Evolutionary conservation across 1,284 basidiomycete genomes (phyloP).

Genomic region (Microbotryomycetes sp.): DNA sequence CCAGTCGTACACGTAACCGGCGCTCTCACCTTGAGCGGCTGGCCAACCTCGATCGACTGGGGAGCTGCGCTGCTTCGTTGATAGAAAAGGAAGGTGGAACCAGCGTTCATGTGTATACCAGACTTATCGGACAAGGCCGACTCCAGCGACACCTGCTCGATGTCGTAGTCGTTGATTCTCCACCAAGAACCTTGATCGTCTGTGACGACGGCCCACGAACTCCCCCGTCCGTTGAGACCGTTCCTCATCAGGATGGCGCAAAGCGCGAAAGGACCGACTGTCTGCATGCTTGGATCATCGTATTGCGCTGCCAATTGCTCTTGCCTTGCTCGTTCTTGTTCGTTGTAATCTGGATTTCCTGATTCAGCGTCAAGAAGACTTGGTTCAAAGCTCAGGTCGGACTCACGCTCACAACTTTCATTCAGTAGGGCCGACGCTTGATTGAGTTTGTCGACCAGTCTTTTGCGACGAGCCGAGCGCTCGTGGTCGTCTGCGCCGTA

Average conservation of each 20-base stretch:
- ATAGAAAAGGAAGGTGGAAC: constrained; percentile 20
- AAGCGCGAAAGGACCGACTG: constrained; percentile 19
- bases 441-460: too few relatives aligned
- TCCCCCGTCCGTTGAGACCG: constrained; percentile 27
- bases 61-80: constrained; percentile 3
- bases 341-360: background rate
- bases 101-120: constrained; percentile 19
- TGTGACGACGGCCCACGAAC: constrained; percentile 10
- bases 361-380: too few relatives aligned
- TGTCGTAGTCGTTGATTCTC: constrained; percentile 9
- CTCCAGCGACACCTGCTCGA: constrained; percentile 19
- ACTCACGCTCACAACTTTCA: too few relatives aligned
- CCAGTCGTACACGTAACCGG: too few relatives aligned
- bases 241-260: constrained; percentile 19
- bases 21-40: constrained; percentile 4
- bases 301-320: background rate
- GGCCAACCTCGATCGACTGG: background rate
- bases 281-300: background rate
- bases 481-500: too few relatives aligned
- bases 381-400: too few relatives aligned
- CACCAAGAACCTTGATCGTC: constrained; percentile 23
- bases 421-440: too few relatives aligned
- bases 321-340: background rate
- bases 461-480: too few relatives aligned
- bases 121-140: constrained; percentile 10